Evolutionary conservation across 176 grass and related monocot species (phyloP).

Genomic region (Triticum dicoccoides): DNA sequence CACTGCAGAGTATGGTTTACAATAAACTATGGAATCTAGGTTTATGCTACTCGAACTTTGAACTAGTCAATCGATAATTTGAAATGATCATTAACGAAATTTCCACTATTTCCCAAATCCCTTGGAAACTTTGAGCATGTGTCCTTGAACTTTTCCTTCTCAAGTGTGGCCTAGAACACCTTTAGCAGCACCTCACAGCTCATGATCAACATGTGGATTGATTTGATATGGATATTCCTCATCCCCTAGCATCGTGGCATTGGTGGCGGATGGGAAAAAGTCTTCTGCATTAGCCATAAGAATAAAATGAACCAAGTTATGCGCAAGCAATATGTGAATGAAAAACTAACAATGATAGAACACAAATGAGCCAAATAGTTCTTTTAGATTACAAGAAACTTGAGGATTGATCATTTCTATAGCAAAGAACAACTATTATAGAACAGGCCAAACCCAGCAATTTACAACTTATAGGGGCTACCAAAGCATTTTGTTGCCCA

Average conservation of each 20-base stretch:
- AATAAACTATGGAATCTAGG: not conserved
- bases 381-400: not conserved
- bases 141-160: slow-evolving; percentile 51
- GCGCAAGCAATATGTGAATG: not conserved
- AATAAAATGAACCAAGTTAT: not conserved
- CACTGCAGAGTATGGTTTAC: not conserved
- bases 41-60: not conserved
- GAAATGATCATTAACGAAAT: slow-evolving; percentile 41
- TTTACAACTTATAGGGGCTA: not conserved
- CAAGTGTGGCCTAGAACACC: slow-evolving; percentile 40
- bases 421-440: not conserved
- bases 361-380: slow-evolving; percentile 1
- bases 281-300: slow-evolving; percentile 34
- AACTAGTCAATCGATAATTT: slow-evolving; percentile 18
- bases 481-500: not conserved
- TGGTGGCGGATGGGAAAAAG: not conserved
- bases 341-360: not conserved
- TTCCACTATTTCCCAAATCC: slow-evolving; percentile 41
- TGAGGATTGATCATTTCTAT: not conserved
- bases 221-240: slow-evolving; percentile 21
- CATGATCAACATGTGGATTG: slow-evolving; percentile 11
- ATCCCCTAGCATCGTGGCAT: slow-evolving; percentile 24
- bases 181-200: not conserved
- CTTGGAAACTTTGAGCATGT: slow-evolving; percentile 59
- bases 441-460: not conserved